These are phyloP conservation scores for Fraxinus floribunda DNA, from an alignment of 305 asterid species.

Conservation along the genomic window DNA sequence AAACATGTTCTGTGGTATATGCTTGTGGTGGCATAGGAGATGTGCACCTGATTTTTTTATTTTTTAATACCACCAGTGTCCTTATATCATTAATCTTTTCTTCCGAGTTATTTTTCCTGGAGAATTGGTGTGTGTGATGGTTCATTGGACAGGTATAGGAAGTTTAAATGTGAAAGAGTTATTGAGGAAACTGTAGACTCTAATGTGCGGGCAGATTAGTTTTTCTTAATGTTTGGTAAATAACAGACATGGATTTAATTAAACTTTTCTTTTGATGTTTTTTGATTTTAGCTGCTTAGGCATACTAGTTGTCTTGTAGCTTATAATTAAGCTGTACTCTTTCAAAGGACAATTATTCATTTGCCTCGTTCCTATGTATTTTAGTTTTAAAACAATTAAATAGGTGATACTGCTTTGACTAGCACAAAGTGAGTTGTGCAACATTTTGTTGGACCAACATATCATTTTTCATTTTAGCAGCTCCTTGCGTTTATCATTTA, in stretches of 20 bases:
- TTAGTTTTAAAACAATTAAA: neutral
- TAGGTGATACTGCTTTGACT: neutral
- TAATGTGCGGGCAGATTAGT: neutral
- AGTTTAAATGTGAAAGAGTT: neutral
- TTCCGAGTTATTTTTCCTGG: neutral
- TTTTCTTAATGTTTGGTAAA: neutral
- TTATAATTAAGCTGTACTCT: neutral
- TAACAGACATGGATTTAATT: neutral
- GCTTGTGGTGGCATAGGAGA: neutral
- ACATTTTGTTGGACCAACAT: neutral
- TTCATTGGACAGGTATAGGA: slow-evolving; percentile 2
- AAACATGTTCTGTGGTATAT: neutral
- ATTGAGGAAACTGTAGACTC: neutral
- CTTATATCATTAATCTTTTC: neutral
- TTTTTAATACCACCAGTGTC: neutral
- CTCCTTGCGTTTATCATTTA: neutral
- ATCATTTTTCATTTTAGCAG: neutral
- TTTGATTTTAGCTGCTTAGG: neutral
- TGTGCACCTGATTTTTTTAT: neutral
- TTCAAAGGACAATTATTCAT: neutral
- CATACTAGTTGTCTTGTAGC: neutral
- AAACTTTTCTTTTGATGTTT: neutral
- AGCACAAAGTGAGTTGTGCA: neutral
- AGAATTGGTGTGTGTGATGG: neutral
- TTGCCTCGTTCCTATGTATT: neutral